Evolutionary conservation across 176 grass and related monocot genomes (phyloP).

Genomic region (Melocanna baccifera): DNA sequence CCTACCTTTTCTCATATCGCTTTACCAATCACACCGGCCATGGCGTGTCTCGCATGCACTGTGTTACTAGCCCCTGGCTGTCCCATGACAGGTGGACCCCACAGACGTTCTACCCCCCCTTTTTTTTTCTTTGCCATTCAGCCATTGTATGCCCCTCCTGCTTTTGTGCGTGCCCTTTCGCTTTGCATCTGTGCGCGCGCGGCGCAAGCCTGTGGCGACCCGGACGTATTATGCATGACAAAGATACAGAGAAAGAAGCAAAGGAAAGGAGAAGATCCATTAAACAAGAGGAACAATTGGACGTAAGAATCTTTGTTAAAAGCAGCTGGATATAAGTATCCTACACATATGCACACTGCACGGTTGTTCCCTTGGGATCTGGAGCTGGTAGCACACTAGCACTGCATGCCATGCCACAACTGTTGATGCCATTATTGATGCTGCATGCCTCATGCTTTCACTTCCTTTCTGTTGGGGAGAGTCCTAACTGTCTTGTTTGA

Average conservation of each 20-base stretch:
- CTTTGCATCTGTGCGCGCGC: slow-evolving; percentile 10
- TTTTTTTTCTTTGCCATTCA: background rate
- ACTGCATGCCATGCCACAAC: slow-evolving; percentile 3
- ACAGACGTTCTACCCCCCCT: background rate
- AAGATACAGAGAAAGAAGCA: background rate
- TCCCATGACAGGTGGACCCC: slow-evolving; percentile 32
- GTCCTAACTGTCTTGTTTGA: slow-evolving; percentile 35
- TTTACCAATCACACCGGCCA: slow-evolving; percentile 24
- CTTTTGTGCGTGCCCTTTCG: slow-evolving; percentile 35
- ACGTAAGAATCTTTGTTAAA: slow-evolving; percentile 42
- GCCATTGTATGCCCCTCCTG: slow-evolving; percentile 12
- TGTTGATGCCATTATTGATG: slow-evolving; percentile 29
- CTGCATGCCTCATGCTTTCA: background rate
- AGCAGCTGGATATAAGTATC: slow-evolving; percentile 7
- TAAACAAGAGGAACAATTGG: slow-evolving; percentile 15
- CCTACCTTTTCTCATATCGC: background rate
- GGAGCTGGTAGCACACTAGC: slow-evolving; percentile 6
- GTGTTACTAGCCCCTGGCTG: background rate
- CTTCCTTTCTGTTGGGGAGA: background rate
- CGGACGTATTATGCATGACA: background rate
- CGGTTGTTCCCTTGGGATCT: slow-evolving; percentile 46
- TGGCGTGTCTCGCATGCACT: slow-evolving; percentile 45
- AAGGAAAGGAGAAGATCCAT: slow-evolving; percentile 13
- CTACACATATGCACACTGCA: slow-evolving; percentile 9
- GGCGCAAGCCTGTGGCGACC: background rate